Conservation (phyloP, 2,329 filamentous ascomycete species). For the Trichoderma brevicompactum region DNA sequence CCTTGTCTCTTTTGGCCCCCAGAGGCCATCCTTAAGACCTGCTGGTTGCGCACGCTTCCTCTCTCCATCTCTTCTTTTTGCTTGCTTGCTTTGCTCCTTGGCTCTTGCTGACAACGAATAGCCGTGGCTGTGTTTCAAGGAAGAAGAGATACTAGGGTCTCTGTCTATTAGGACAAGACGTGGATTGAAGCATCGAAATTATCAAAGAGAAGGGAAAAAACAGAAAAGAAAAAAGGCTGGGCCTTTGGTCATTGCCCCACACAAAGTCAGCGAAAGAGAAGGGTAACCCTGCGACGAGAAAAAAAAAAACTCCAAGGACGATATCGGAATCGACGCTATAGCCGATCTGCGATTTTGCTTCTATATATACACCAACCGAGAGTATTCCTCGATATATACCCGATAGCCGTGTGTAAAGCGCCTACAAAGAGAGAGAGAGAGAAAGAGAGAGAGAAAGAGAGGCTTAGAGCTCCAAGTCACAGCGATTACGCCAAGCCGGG, state of each 20-base stretch:
- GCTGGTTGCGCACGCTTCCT: conserved; percentile 14
- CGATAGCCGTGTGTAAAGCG: neutral
- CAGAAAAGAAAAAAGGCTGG: neutral
- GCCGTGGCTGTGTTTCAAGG: neutral
- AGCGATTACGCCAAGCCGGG: conserved; percentile 1
- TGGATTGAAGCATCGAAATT: neutral
- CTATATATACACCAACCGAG: too few relatives aligned
- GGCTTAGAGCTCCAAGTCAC: neutral
- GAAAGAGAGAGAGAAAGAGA: neutral
- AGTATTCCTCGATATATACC: neutral
- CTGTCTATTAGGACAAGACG: neutral
- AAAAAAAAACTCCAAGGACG: neutral
- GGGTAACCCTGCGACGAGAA: neutral
- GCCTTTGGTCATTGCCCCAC: neutral
- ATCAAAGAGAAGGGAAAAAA: neutral
- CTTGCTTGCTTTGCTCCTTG: neutral
- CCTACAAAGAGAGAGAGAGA: neutral
- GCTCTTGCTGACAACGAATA: neutral
- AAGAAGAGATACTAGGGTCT: neutral
- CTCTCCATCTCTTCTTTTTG: neutral
- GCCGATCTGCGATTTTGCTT: conserved; percentile 4
- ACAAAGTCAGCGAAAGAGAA: neutral
- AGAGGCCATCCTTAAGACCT: conserved; percentile 23
- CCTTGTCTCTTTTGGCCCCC: conserved; percentile 20
- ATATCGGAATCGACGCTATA: neutral